phyloP scores from a whole-genome alignment of 805 yeast genomes.

The Saccharomycopsis babjevae region DNA sequence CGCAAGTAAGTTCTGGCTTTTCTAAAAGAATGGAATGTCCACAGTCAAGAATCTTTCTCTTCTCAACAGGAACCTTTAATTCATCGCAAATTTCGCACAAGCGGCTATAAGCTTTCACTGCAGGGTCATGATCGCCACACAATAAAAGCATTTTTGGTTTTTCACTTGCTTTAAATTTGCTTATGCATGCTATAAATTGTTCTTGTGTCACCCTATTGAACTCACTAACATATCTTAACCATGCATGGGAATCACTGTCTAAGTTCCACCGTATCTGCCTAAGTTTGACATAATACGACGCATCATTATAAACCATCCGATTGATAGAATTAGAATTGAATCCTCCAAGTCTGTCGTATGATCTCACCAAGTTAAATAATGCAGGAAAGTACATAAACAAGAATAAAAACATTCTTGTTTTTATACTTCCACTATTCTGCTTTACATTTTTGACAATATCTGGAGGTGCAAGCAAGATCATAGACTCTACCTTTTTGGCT shows the following conservation, averaged over 20 bases:
- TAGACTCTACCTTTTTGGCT: slow-evolving; percentile 29
- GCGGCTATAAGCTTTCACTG: slow-evolving; percentile 37
- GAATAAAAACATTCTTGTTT: not conserved
- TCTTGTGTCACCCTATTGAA: slow-evolving; percentile 33
- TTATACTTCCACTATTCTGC: not conserved
- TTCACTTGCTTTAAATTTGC: slow-evolving; percentile 25
- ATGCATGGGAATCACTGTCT: slow-evolving; percentile 44
- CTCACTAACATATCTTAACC: slow-evolving; percentile 45
- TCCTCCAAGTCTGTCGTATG: slow-evolving; percentile 54
- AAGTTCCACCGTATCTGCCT: slow-evolving; percentile 64
- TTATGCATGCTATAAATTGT: slow-evolving; percentile 35
- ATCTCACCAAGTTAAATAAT: slow-evolving; percentile 45
- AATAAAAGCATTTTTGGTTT: slow-evolving; percentile 42
- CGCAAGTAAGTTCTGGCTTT: slow-evolving; percentile 55
- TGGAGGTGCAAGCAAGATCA: slow-evolving; percentile 44
- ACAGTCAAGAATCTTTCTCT: slow-evolving; percentile 30
- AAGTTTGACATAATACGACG: slow-evolving; percentile 23
- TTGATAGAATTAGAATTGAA: slow-evolving; percentile 48
- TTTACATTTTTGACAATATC: not conserved
- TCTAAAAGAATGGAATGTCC: slow-evolving; percentile 60
- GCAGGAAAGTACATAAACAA: slow-evolving; percentile 5
- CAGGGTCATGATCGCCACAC: slow-evolving; percentile 47
- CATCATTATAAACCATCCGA: slow-evolving; percentile 35
- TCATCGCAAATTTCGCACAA: slow-evolving; percentile 24
- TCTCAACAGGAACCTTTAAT: slow-evolving; percentile 21